Evolutionary conservation across 495 filamentous ascomycete species (phyloP), one percentile per base, ranked within the genome.

Genomic region (Talaromyces trachyspermus): DNA sequence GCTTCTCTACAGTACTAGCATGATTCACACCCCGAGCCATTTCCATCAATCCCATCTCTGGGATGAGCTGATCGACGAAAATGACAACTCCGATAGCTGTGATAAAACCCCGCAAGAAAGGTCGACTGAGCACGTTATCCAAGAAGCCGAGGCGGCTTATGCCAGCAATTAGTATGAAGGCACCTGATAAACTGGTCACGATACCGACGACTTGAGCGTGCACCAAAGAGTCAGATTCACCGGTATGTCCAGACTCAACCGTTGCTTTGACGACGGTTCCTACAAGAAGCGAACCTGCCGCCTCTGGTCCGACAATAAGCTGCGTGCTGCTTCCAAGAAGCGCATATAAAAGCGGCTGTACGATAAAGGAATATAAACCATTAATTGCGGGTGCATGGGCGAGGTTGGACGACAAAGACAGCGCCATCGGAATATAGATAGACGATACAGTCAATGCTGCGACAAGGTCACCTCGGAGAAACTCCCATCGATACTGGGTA

Each of bases 381-480:
- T 95, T 89, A 64, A 97, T 88, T 0, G 92, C 83, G 7, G 91
- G 89, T 12, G 95, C 80, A 57, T 97, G 91, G 5, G 84, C 92
- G 30, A 99, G 80, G 62, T 97, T 99, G 22, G 85, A 80, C n/a
- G 91, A 89, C 49, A 89, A 77, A 4, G 90, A 96, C 22, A 99
- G 77, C 0, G 91, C 83, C 91, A 99, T 96, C 20, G 92, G 92
- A 29, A 99, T 86, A 58, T 99, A 99, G 69, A 99, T 89, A 11
- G 89, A 95, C 1, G 91, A 88, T 66, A 99, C 83, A 2, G 92
- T 96, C 44, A 97, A 62, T 37, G 86, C 76, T 10, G 92, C 89
- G 8, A 89, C 72, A 24, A 96, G 70, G 66, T 99, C 92, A 24
- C 94, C 92, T 53, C 83, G 76, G 22, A 97, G 63, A 61, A 83